Evolutionary conservation across 1,139 yeast genomes (phyloP), one percentile per base, ranked within the genome.

Genomic region (Kurtzmaniella quercitrusa): DNA sequence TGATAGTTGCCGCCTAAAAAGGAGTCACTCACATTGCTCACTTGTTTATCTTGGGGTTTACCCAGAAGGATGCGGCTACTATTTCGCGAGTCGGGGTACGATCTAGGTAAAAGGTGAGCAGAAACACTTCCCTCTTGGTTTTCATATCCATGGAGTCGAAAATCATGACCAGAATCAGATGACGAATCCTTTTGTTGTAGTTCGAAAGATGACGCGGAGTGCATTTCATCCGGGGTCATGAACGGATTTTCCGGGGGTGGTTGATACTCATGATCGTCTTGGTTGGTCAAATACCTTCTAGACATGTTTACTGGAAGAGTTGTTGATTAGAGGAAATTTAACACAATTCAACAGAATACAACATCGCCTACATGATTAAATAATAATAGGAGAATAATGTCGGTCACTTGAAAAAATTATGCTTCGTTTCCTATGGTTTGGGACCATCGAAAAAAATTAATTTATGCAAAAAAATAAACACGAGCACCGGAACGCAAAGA

Each of bases 171-270:
- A 15, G 12, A 8, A 5, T 14, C 20, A 16, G 35, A n/a, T 7
- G 18, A 6, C 4, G 18, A 33, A 5, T 8, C 7, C 11, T 33
- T 33, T 33, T 14, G 20, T 14, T 12, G 18, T 14, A 19, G 15
- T 12, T 33, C 35, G 15, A 33, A 9, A 5, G 35, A 33, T 5
- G 35, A 33, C 9, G 20, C 20, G 19, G 35, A 33, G 12, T 33
- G 15, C 17, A 7, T 12, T 16, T 33, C 35, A 14, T 33, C 35
- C 9, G 35, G 18, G 4, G 35, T 7, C 16, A 33, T 33, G 15
- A 33, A 33, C 15, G 35, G 35, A 12, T 33, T 33, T 6, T 33
- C 35, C 15, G 35, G 35, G 16, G 35, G 35, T 8, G 18, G 20
- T 12, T 6, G 19, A 15, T 14, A 12, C 6, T 28, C 33, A n/a